Evolutionary conservation across 1,284 basidiomycete genomes (phyloP).

Genomic region (Sporisorium graminicola): DNA sequence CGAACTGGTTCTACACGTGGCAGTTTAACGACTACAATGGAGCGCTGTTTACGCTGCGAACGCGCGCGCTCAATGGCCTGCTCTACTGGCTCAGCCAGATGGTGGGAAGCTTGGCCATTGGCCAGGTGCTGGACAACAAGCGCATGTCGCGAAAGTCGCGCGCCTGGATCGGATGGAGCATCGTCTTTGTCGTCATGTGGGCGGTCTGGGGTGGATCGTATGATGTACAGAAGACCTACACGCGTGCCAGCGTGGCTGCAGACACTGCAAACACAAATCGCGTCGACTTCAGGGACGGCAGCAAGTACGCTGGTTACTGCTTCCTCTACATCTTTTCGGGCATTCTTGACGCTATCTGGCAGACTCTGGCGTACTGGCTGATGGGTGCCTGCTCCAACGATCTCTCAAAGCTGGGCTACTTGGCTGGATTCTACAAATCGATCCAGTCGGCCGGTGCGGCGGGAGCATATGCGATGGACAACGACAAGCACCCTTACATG

Average conservation of each 20-base stretch:
- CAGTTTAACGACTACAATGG: slow-evolving; percentile 60
- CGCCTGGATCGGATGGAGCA: slow-evolving; percentile 60
- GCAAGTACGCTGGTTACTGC: slow-evolving; percentile 50
- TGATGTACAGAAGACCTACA: slow-evolving; percentile 56
- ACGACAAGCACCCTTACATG: slow-evolving; percentile 55
- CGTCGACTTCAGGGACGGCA: slow-evolving; percentile 45
- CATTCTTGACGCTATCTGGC: slow-evolving; percentile 55
- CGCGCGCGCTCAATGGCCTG: slow-evolving; percentile 70
- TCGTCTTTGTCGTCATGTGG: slow-evolving; percentile 56
- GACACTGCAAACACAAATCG: slow-evolving; percentile 30
- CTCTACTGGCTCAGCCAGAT: slow-evolving; percentile 71
- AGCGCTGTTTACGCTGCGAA: slow-evolving; percentile 59
- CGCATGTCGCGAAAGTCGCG: slow-evolving; percentile 48
- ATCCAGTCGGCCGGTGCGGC: slow-evolving; percentile 62
- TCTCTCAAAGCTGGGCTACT: slow-evolving; percentile 56
- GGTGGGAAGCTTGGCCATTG: slow-evolving; percentile 55
- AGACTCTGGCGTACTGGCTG: slow-evolving; percentile 56
- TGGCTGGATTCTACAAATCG: slow-evolving; percentile 63
- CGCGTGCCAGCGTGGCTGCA: slow-evolving; percentile 27
- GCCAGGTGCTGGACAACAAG: slow-evolving; percentile 56
- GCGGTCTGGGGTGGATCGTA: slow-evolving; percentile 64
- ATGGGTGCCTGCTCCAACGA: slow-evolving; percentile 63
- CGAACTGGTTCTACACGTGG: slow-evolving; percentile 66
- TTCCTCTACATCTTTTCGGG: slow-evolving; percentile 65
- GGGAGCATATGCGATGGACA: slow-evolving; percentile 58